phyloP scores from a whole-genome alignment of 495 filamentous ascomycete genomes.

The Annulohypoxylon nitens region DNA sequence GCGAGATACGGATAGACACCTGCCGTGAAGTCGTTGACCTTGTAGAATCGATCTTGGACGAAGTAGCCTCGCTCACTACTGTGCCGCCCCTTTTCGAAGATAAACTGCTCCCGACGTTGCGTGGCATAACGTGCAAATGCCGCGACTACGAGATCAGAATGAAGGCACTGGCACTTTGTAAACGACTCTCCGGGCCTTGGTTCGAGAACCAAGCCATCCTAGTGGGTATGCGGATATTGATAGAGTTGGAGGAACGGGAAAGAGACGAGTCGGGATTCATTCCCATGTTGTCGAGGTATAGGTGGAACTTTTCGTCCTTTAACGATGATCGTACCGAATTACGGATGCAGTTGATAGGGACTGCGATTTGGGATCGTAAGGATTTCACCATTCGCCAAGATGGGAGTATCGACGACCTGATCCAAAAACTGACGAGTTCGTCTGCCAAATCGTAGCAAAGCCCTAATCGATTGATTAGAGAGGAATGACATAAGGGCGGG shows the following conservation, averaged over 20 bases:
- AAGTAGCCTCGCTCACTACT: neutral
- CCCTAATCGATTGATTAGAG: neutral
- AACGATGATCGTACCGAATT: constrained; percentile 34
- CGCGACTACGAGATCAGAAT: constrained; percentile 15
- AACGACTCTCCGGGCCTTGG: constrained; percentile 28
- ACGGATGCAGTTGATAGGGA: constrained; percentile 19
- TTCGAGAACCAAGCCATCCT: constrained; percentile 33
- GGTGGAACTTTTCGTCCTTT: constrained; percentile 27
- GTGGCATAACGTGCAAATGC: constrained; percentile 24
- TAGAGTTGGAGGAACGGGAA: constrained; percentile 27
- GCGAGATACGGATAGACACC: constrained; percentile 21
- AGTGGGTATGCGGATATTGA: constrained; percentile 14
- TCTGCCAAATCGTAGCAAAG: neutral
- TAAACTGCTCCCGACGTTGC: constrained; percentile 30
- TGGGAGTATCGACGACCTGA: constrained; percentile 18
- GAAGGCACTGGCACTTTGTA: constrained; percentile 27
- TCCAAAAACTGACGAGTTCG: neutral
- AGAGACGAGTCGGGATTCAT: constrained; percentile 23
- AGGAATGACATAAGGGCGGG: neutral
- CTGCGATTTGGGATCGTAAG: constrained; percentile 9
- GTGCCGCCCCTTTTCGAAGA: constrained; percentile 35
- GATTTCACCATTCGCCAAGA: constrained; percentile 25
- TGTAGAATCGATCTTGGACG: constrained; percentile 18
- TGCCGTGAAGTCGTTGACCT: constrained; percentile 23
- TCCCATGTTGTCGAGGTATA: constrained; percentile 19